Conservation (phyloP, 2,329 filamentous ascomycete species). For the Cladosporium halotolerans region DNA sequence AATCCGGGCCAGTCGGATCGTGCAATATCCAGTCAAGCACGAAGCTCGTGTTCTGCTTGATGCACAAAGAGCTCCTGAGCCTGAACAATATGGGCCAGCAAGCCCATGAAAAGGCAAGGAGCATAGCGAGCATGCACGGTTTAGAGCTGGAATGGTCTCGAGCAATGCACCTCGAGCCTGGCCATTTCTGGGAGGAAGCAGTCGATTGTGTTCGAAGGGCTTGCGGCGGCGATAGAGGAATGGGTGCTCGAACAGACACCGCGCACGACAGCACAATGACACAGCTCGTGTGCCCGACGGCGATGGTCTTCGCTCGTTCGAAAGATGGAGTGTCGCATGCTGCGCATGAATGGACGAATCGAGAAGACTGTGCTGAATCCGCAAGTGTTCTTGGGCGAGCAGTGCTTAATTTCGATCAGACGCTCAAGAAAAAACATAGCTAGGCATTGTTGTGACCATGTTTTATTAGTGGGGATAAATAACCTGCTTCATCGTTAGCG, state of each 20-base stretch:
- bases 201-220: conserved; percentile 21
- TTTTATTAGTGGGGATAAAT: no score
- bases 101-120: conserved; percentile 12
- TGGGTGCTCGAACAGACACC: conserved; percentile 19
- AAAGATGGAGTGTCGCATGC: conserved; percentile 25
- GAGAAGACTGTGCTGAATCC: conserved; percentile 23
- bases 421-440: conserved; percentile 16
- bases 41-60: conserved; percentile 23
- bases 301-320: conserved; percentile 28
- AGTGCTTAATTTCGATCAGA: conserved; percentile 26
- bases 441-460: background rate
- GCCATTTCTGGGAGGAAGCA: conserved; percentile 15
- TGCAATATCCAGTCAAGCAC: conserved; percentile 29
- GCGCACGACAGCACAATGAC: conserved; percentile 29
- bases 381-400: conserved; percentile 22
- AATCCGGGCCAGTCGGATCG: conserved; percentile 17
- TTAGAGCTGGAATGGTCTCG: conserved; percentile 17
- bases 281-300: conserved; percentile 22
- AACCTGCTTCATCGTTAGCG: no score
- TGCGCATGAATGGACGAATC: conserved; percentile 21
- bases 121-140: background rate
- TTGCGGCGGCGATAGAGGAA: conserved; percentile 20
- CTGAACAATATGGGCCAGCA: conserved; percentile 22
- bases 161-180: conserved; percentile 15
- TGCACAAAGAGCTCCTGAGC: conserved; percentile 20